Conservation (phyloP, 2,329 filamentous ascomycete genomes). For the Claviceps sp. region DNA sequence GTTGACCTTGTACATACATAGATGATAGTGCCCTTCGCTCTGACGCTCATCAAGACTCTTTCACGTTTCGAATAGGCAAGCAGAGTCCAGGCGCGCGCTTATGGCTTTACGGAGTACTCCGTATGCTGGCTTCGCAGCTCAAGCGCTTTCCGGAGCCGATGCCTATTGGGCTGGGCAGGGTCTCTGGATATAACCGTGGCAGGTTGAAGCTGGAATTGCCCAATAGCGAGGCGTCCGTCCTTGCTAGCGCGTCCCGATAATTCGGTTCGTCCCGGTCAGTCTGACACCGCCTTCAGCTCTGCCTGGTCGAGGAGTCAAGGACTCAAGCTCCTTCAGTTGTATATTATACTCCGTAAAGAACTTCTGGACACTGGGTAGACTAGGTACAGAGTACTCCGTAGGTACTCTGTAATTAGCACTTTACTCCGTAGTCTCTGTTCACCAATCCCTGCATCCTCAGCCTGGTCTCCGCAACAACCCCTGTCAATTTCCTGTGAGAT, state of each 20-base stretch:
- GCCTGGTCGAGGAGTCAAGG: conserved; percentile 12
- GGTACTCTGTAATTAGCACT: not conserved
- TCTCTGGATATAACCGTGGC: conserved; percentile 2
- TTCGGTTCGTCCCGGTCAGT: conserved; percentile 19
- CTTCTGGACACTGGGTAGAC: no score
- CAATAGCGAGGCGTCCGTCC: conserved; percentile 10
- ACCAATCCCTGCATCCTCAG: not conserved
- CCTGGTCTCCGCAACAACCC: not conserved
- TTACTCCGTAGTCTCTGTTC: not conserved
- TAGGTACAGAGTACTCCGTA: no score
- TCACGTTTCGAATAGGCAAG: not conserved
- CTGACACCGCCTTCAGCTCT: conserved; percentile 7
- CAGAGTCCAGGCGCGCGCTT: conserved; percentile 12
- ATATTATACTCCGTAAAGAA: no score
- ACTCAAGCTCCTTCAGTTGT: not conserved
- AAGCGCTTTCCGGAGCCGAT: conserved; percentile 9
- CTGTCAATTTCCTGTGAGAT: not conserved
- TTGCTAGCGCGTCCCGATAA: conserved; percentile 23
- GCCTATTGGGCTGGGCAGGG: conserved; percentile 13
- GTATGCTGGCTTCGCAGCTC: conserved; percentile 5
- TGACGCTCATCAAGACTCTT: no score
- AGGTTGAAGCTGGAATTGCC: not conserved
- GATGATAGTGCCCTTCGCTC: no score
- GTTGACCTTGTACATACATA: no score
- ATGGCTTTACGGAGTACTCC: not conserved